Evolutionary conservation across 2,329 filamentous ascomycete species (phyloP).

Genomic region (Trematosphaeria pertusa): DNA sequence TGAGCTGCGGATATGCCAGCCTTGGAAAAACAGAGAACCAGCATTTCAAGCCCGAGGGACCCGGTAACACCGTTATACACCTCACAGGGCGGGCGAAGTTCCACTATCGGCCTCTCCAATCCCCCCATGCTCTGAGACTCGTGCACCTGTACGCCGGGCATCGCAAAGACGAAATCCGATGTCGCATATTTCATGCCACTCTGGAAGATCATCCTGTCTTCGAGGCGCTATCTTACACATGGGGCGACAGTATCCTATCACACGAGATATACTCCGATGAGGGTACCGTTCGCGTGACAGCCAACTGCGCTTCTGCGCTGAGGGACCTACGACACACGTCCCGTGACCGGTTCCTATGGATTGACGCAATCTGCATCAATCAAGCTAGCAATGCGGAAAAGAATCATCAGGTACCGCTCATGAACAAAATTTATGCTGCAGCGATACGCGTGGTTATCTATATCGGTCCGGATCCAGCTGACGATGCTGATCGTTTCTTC

Average conservation of each 20-base stretch:
- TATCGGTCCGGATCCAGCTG: constrained; percentile 1
- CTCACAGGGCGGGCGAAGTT: background rate
- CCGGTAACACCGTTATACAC: background rate
- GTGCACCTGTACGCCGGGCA: background rate
- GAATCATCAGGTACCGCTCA: constrained; percentile 12
- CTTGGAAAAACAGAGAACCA: background rate
- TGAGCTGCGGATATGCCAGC: background rate
- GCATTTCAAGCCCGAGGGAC: background rate
- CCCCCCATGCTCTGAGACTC: background rate
- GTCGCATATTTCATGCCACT: constrained; percentile 2
- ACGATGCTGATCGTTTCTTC: too few species aligned
- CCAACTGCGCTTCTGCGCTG: constrained; percentile 3
- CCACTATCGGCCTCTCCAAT: background rate
- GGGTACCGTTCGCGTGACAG: background rate
- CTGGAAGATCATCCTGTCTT: background rate
- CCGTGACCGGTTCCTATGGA: constrained; percentile 3
- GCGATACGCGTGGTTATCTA: constrained; percentile 7
- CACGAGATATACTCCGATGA: background rate
- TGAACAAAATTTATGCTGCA: constrained; percentile 10
- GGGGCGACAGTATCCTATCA: background rate
- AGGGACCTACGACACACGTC: background rate
- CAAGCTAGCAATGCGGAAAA: constrained; percentile 2
- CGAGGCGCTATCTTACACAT: constrained; percentile 12
- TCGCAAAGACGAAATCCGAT: background rate
- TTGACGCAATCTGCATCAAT: constrained; percentile 13